Evolutionary conservation across 176 grass and related monocot genomes (phyloP).

Genomic region (Oryza officinalis): DNA sequence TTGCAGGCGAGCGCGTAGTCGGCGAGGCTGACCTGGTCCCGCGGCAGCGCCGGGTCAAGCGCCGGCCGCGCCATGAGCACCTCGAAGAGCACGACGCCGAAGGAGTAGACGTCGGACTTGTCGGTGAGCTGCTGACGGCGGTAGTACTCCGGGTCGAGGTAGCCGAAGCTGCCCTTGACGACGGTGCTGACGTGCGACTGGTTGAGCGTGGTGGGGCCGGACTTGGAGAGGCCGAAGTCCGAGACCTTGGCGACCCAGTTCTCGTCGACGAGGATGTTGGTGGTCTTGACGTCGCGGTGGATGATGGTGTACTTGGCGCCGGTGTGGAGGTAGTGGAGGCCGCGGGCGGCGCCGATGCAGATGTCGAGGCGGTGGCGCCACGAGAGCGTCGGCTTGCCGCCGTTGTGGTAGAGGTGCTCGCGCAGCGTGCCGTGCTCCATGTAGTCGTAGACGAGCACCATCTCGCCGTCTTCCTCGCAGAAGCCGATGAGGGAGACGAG

Average conservation of each 20-base stretch:
- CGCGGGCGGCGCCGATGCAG: constrained; percentile 79
- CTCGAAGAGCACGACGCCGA: constrained; percentile 87
- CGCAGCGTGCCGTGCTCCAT: constrained; percentile 82
- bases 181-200: constrained; percentile 87
- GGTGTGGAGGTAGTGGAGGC: constrained; percentile 89
- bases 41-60: constrained; percentile 39
- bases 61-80: constrained; percentile 68
- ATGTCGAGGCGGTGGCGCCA: constrained; percentile 81
- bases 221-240: constrained; percentile 88
- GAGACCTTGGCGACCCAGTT: constrained; percentile 90
- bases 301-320: constrained; percentile 95
- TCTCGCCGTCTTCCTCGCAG: constrained; percentile 76
- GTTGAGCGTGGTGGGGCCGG: constrained; percentile 64
- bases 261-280: constrained; percentile 84
- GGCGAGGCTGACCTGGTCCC: constrained; percentile 55
- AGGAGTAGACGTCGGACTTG: constrained; percentile 90
- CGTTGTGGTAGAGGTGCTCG: constrained; percentile 83
- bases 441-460: constrained; percentile 86
- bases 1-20: constrained; percentile 56
- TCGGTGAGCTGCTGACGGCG: constrained; percentile 85
- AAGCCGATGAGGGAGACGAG: constrained; percentile 89
- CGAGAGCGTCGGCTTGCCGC: constrained; percentile 58
- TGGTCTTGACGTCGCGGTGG: constrained; percentile 93
- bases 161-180: constrained; percentile 93
- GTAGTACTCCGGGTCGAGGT: constrained; percentile 91